Base-by-base conservation (phyloP, 2,329 filamentous ascomycete species). In the Cladosporium sp. region DNA sequence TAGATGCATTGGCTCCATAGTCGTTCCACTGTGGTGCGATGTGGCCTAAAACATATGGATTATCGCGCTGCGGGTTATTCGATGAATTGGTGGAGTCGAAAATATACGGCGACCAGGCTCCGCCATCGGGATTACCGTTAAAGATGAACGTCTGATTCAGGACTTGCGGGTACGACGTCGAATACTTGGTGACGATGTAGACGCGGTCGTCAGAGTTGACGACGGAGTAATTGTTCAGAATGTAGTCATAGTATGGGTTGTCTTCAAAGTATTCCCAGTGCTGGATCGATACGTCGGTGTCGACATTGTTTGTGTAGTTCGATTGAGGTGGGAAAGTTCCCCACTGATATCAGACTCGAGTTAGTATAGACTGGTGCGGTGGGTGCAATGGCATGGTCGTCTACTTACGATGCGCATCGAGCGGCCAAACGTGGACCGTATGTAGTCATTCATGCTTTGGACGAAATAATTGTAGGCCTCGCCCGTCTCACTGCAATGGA, bases 251-350 rank as follows among this genome's bases (percentile, higher is more conserved):
- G 35, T 77, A 69, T 0, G 80, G 79, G 54, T 83, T 77, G 3
- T 79, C 81, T 59, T 82, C 79, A 37, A 77, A 80, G 61, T 74
- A 80, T 44, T 78, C 78, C 81, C 80, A 83, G 63, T 84, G 82
- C 65, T 83, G 80, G 20, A 83, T 73, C 1, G 76, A 78, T 28
- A 82, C 74, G 35, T 77, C 72, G 3, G 64, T 73, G 39, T 73
- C 65, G 37, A 82, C 73, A 34, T 77, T 77, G 5, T 68, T 59
- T 1, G 70, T 71, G 36, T 64, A 62, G 28, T 70, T 67, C 6
- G 24, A 42, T 28, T 60, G 48, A 0, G 80, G 79, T 17, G 79
- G 77, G 50, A 80, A 80, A 0, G 80, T 83, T 0, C 81, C 81
- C 82, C 81, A 84, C 50, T 53, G 6, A 2, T n/a, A 28, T n/a